Evolutionary conservation across 2,329 filamentous ascomycete species (phyloP), one percentile per base, ranked within the genome.

Genomic region (Sodiomyces alkalinus): DNA sequence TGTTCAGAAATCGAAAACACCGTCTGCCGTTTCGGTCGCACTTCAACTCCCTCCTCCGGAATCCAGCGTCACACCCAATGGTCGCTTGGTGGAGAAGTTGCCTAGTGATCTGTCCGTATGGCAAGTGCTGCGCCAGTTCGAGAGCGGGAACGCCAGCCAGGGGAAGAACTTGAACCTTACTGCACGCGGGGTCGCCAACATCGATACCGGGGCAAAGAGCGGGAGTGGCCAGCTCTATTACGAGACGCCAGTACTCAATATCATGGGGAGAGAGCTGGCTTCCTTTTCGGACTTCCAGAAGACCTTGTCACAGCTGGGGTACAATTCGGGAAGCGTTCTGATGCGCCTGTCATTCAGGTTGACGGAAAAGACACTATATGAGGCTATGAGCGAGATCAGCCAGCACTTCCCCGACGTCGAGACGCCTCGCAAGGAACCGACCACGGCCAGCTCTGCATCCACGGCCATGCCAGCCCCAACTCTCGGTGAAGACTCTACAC

Each of bases 51-150:
- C 83, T 4, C 65, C 75, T 19, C 69, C 74, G 14, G 79, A 90
- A 46, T 72, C 67, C 13, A 60, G 58, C 24, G 60, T 65, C 27
- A 62, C 68, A 13, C 66, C 74, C 2, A 72, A 70, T 38, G 71
- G 74, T 15, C 73, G 85, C 17, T 55, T 92, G 22, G 71, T 74
- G 31, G 76, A 90, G 47, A 93, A 90, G 47, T 85, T 96, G 35
- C 75, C 86, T 2, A 92, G 80, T 50, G 79, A 82, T 39, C 81
- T 82, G 19, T 81, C 83, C 12, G 49, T 98, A 52, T 98, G 90
- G 90, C 70, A 83, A 40, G 63, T 96, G 17, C 49, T 98, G 32
- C 77, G 90, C 34, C 82, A 90, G 46, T 92, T 96, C 39, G 90
- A 98, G 53, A 78, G 78, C 37, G 74, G 69, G 19, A 66, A 69